Conservation (phyloP, 306 rosid genomes). For the Pachyrhizus erosus region DNA sequence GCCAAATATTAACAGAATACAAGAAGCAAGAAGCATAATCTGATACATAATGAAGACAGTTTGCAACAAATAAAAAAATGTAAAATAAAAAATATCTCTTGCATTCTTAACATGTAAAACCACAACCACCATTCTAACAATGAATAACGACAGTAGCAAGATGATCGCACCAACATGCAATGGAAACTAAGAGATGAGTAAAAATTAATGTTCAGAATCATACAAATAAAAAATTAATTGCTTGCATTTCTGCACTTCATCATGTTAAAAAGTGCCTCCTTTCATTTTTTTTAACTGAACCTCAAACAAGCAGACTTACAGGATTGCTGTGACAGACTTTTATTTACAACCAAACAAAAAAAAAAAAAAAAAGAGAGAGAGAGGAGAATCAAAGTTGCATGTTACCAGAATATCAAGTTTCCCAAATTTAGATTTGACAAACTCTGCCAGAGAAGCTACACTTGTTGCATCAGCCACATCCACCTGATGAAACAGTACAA, state of each 20-base stretch:
- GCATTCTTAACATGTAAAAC: neutral
- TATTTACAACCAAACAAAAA: neutral
- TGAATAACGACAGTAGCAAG: neutral
- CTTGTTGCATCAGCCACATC: conserved; percentile 52
- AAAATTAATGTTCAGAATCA: neutral
- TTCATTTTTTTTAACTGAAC: neutral
- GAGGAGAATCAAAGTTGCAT: neutral
- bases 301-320: neutral
- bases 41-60: neutral
- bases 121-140: neutral
- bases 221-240: too few species aligned
- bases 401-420: conserved; percentile 57
- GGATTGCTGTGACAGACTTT: neutral
- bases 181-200: neutral
- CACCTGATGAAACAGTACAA: conserved; percentile 47
- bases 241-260: neutral
- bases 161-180: neutral
- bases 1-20: neutral
- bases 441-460: conserved; percentile 45
- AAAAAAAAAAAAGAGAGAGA: neutral
- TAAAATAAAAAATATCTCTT: neutral
- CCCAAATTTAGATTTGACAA: conserved; percentile 43
- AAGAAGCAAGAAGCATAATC: neutral
- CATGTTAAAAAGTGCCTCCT: neutral
- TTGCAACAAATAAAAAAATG: neutral